Conservation (phyloP, 176 grass and related monocot genomes). For the Hordeum vulgare region DNA sequence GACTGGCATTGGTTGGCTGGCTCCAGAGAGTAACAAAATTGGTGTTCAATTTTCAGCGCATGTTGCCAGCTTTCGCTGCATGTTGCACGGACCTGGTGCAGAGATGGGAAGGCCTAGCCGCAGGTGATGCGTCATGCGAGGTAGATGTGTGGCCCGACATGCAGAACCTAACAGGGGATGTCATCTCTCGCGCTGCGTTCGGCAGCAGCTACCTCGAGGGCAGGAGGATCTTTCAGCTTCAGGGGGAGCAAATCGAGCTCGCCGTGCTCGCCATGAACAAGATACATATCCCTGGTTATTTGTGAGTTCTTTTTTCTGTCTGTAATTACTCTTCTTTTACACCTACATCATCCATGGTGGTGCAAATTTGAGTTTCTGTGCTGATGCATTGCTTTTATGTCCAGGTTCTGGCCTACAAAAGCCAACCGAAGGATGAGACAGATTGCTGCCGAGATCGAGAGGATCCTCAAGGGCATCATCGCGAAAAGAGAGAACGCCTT, state of each 20-base stretch:
- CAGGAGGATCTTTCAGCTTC: constrained; percentile 53
- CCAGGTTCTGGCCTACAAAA: constrained; percentile 41
- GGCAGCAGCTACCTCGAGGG: constrained; percentile 74
- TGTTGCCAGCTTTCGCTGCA: constrained; percentile 54
- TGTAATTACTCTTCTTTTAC: neutral
- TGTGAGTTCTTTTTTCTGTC: constrained; percentile 15
- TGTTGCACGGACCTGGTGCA: constrained; percentile 45
- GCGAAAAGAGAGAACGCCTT: constrained; percentile 47
- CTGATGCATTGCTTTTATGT: neutral
- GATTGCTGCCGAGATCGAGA: constrained; percentile 32
- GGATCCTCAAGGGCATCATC: constrained; percentile 50
- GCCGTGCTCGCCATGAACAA: constrained; percentile 7
- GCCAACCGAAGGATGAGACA: constrained; percentile 54
- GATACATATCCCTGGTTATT: constrained; percentile 52
- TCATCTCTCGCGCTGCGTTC: constrained; percentile 71
- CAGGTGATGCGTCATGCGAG: constrained; percentile 25
- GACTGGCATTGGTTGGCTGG: neutral
- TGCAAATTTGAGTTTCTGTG: no score
- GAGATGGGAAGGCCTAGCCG: constrained; percentile 46
- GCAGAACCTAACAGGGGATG: constrained; percentile 48
- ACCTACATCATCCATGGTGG: neutral
- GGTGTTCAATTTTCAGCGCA: constrained; percentile 17
- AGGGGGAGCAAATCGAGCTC: constrained; percentile 47
- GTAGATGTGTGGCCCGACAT: constrained; percentile 65
- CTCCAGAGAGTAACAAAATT: neutral